Base-by-base conservation (phyloP, 2,329 filamentous ascomycete genomes). In the Albophoma yamanashiensis region DNA sequence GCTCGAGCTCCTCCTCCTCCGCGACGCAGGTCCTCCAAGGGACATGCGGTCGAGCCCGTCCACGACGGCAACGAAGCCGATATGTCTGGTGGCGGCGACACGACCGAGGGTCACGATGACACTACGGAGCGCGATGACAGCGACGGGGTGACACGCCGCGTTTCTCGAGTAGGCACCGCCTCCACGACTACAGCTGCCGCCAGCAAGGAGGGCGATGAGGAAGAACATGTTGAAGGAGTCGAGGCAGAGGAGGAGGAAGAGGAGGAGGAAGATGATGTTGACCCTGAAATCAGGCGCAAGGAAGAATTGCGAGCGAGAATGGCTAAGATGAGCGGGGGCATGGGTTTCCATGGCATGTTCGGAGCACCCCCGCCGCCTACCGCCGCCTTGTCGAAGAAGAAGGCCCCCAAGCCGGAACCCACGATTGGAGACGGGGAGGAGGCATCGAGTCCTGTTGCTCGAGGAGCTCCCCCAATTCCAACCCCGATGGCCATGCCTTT, bases 281-380 rank as follows among this genome's bases (percentile, higher is more conserved):
- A 97, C 68, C 91, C 92, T 1, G 94, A 99, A 72, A 81, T 91
- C 27, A 87, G 85, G 65, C 88, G 92, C 58, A 89, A 88, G 70
- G 87, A 96, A 75, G 93, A 97, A 71, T 80, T 99, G 39, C 86
- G 94, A 62, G 92, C 94, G 63, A 86, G 94, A 67, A 99, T 99
- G 91, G 94, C 94, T 55, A 97, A 96, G 76, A 94, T 99, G 89
- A 96, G 93, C 66, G 93, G 93, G 59, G 93, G 93, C 27, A 96
- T 96, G 91, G 91, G 91, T 55, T 96, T 97, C 88, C 86, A 91
- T 71, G 91, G 91, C 67, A 94, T 97, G 86, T 95, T 96, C 72
- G 91, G 90, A 22, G 82, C 83, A 25, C 85, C 87, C 42, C 85
- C 85, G 62, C 83, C 91, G 71, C 82, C 86, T 20, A 82, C 88